These are phyloP conservation scores for Eleusine indica DNA, from an alignment of 176 grass and related monocot species.

Conservation along the genomic window DNA sequence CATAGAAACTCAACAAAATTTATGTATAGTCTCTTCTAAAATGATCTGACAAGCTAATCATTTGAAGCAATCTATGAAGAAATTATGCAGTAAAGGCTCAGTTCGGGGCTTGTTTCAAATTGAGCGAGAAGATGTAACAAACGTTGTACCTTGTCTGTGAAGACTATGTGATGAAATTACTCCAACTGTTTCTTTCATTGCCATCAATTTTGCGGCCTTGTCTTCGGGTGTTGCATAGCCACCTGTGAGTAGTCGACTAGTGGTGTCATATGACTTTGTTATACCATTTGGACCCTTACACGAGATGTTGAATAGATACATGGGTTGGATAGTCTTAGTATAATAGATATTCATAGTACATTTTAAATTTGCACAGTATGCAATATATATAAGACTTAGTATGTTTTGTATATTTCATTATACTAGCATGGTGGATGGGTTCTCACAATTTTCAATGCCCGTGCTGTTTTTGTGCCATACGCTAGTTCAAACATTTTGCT, in stretches of 20 bases:
- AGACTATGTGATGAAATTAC: not conserved
- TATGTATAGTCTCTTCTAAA: no score
- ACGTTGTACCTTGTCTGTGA: not conserved
- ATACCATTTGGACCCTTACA: no score
- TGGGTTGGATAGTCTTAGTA: not conserved
- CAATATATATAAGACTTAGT: not conserved
- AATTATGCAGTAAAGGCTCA: not conserved
- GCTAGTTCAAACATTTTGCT: not conserved
- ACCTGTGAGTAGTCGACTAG: not conserved
- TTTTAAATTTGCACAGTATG: conserved; percentile 8
- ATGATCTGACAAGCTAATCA: no score
- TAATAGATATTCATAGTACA: not conserved
- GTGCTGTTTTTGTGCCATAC: not conserved
- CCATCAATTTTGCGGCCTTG: not conserved
- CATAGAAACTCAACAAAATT: no score
- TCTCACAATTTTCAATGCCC: not conserved
- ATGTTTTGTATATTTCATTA: conserved; percentile 22
- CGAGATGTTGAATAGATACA: not conserved
- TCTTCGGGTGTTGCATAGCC: not conserved
- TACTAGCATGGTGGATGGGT: conserved; percentile 5
- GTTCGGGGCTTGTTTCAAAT: not conserved
- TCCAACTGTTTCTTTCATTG: not conserved
- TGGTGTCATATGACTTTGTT: no score
- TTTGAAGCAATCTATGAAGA: no score
- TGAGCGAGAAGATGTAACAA: not conserved